Percentiles rank a stretch among this genome's conserved stretches.
Conservation (phyloP, 441 rosid species). For the Pelargonium citronellum region DNA sequence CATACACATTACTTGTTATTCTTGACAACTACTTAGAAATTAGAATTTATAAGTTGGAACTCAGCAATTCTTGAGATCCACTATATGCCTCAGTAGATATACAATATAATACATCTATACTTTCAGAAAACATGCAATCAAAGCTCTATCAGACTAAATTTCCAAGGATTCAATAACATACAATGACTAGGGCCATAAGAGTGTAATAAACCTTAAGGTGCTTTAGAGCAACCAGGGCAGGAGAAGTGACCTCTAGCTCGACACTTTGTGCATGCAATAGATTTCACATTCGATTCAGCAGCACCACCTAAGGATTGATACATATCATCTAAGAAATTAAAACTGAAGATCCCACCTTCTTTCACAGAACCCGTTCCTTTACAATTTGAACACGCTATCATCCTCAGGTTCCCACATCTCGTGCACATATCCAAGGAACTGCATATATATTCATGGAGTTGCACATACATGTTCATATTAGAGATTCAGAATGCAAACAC, state of each 20-base stretch:
- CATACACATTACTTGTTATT: too few species aligned
- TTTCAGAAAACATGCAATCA: too few species aligned
- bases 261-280: constrained; percentile 45
- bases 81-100: too few species aligned
- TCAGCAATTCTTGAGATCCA: too few species aligned
- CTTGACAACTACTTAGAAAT: too few species aligned
- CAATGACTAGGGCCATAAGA: too few species aligned
- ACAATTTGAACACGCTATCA: constrained; percentile 68
- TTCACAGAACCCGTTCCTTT: constrained; percentile 60
- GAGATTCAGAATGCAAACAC: neutral
- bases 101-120: too few species aligned
- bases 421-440: constrained; percentile 79
- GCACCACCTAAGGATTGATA: constrained; percentile 34
- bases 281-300: constrained; percentile 29
- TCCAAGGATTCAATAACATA: too few species aligned
- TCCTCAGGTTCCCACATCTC: constrained; percentile 73
- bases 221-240: constrained; percentile 60
- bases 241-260: constrained; percentile 63
- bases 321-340: constrained; percentile 38
- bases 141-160: too few species aligned
- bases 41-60: too few species aligned
- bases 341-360: constrained; percentile 42
- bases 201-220: neutral
- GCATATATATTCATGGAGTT: constrained; percentile 24
- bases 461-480: constrained; percentile 1